phyloP scores from a whole-genome alignment of 2,329 filamentous ascomycete genomes.

The Dactylellina haptotyla region DNA sequence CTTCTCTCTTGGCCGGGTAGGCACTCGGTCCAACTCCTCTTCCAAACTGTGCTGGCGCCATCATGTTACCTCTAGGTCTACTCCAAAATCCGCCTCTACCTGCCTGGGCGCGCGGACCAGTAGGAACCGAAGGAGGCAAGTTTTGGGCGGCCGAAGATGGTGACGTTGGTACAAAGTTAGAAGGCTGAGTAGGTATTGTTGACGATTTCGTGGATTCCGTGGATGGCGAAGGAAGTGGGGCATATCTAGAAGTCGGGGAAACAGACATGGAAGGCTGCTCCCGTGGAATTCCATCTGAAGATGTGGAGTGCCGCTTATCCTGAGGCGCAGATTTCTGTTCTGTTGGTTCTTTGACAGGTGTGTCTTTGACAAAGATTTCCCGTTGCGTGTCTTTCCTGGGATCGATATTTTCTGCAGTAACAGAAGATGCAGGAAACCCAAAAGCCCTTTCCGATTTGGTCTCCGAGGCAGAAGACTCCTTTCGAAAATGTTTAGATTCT shows the following conservation, averaged over 20 bases:
- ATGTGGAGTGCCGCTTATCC: slow-evolving; percentile 37
- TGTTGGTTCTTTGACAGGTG: slow-evolving; percentile 41
- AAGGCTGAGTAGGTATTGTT: slow-evolving; percentile 34
- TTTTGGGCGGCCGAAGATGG: slow-evolving; percentile 27
- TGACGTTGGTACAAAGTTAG: slow-evolving; percentile 46
- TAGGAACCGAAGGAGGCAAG: slow-evolving; percentile 39
- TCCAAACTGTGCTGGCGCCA: slow-evolving; percentile 40
- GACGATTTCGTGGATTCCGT: slow-evolving; percentile 34
- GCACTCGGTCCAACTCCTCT: slow-evolving; percentile 19
- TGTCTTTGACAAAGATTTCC: slow-evolving; percentile 37
- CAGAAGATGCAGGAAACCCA: slow-evolving; percentile 12
- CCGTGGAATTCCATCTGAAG: slow-evolving; percentile 16
- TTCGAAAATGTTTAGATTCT: slow-evolving; percentile 30
- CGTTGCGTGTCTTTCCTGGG: no score
- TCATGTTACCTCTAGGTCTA: slow-evolving; percentile 30
- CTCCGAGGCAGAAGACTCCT: slow-evolving; percentile 13
- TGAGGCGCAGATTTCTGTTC: slow-evolving; percentile 42
- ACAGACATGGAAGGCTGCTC: slow-evolving; percentile 39
- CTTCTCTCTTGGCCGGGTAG: slow-evolving; percentile 32
- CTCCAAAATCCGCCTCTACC: slow-evolving; percentile 27
- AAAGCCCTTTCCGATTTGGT: slow-evolving; percentile 14
- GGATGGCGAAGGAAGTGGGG: slow-evolving; percentile 36
- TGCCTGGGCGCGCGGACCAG: slow-evolving; percentile 36
- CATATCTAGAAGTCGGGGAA: slow-evolving; percentile 32
- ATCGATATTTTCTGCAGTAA: slow-evolving; percentile 20